Evolutionary conservation across 1,284 basidiomycete genomes (phyloP), one percentile per base, ranked within the genome.

Genomic region (Malassezia equina): DNA sequence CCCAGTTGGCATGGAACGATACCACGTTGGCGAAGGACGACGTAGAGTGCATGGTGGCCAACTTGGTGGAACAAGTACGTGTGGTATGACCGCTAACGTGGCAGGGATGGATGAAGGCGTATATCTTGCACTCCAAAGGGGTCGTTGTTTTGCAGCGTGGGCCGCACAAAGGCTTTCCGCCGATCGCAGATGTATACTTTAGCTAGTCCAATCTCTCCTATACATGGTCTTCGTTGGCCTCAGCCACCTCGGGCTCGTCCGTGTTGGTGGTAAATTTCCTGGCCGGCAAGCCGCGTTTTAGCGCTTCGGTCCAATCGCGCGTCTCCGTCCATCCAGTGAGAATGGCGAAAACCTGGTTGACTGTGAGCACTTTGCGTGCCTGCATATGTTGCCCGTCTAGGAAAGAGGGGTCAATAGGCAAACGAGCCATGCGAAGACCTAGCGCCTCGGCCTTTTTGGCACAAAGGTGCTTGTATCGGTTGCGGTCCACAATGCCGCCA

Each of bases 271-370:
- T 2, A 67, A 90, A 89, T 76, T 96, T 96, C 44, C 91, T 81
- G 68, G 84, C 84, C 0, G 91, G 91, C 60, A 96, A 86, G 44
- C 91, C 86, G 13, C 82, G 79, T 71, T 86, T 83, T 52, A 98
- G 80, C 9, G 69, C 66, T 21, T 55, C 51, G 13, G 61, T 62
- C 69, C 69, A 71, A 33, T 65, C 62, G 44, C 58, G 49, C 13
- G 65, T 70, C 60, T 70, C 61, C 2, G 85, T 81, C 86, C 90
- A 98, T 62, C 85, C 84, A 8, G 90, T 76, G 54, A 98, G 79
- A 63, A 98, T 95, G 74, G 94, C 89, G 69, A 91, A 88, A 15
- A 80, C 82, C 77, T 96, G 93, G 71, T 99, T 98, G 51, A 99
- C 90, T 0, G 94, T 98, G 60, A 99, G 79, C 24, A 99, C 90